Evolutionary conservation across 1,284 basidiomycete species (phyloP).

Genomic region (Mycena citricolor): DNA sequence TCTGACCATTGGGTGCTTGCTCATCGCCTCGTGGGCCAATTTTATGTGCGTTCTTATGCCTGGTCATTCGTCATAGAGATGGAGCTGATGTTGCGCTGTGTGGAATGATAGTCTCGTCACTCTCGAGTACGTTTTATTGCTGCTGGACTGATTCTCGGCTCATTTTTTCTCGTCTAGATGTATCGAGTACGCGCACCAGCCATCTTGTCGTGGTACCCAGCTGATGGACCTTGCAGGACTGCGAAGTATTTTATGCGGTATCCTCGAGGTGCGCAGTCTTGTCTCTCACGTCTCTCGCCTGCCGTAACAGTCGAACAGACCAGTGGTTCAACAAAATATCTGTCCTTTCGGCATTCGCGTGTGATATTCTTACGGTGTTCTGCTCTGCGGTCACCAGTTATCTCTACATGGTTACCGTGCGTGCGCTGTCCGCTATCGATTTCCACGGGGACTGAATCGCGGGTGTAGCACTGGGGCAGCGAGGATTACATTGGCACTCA

Average conservation of each 20-base stretch:
- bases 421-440: background rate
- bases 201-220: background rate
- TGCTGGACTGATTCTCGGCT: background rate
- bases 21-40: constrained; percentile 6
- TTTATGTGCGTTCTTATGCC: constrained; percentile 2
- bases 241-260: constrained; percentile 1
- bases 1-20: constrained; percentile 8
- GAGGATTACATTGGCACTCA: background rate
- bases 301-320: background rate
- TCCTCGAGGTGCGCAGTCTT: background rate
- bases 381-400: background rate
- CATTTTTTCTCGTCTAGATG: too few relatives aligned
- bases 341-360: constrained; percentile 1
- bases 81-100: too few relatives aligned
- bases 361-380: constrained; percentile 1
- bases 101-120: too few relatives aligned
- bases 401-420: constrained; percentile 5
- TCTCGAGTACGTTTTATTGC: background rate
- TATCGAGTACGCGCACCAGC: too few relatives aligned
- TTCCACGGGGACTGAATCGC: constrained; percentile 1
- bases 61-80: too few relatives aligned
- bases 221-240: background rate
- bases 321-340: constrained; percentile 4
- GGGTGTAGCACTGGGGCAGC: constrained; percentile 2
- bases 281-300: background rate